phyloP scores from a whole-genome alignment of 495 filamentous ascomycete species.

The Acidiella bohemica region DNA sequence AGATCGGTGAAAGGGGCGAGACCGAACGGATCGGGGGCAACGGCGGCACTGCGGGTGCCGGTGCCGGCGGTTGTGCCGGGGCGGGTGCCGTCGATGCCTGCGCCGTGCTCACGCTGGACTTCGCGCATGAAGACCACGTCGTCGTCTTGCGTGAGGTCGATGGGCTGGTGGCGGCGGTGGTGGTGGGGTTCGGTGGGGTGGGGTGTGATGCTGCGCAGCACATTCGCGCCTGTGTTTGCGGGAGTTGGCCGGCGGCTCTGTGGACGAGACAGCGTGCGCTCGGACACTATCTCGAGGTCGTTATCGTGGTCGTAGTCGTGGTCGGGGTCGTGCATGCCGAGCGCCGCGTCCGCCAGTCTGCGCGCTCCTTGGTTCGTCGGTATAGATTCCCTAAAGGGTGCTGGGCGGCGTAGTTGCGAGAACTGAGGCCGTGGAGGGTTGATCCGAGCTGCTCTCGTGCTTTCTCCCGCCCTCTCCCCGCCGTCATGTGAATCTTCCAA shows the following conservation, averaged over 20 bases:
- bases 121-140: conserved; percentile 12
- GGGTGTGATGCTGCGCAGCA: too few relatives aligned
- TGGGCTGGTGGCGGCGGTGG: conserved; percentile 3
- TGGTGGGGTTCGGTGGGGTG: conserved; percentile 5
- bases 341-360: too few relatives aligned
- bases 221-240: too few relatives aligned
- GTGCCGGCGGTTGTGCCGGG: too few relatives aligned
- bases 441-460: too few relatives aligned
- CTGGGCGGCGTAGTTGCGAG: conserved; percentile 7
- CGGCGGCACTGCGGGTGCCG: conserved; percentile 2
- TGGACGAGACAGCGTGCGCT: conserved; percentile 7
- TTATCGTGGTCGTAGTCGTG: conserved; percentile 6
- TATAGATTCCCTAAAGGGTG: not conserved
- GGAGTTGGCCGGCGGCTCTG: not conserved
- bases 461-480: too few relatives aligned
- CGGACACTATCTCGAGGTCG: conserved; percentile 16
- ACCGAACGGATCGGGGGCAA: not conserved
- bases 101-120: conserved; percentile 2
- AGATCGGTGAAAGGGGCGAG: not conserved
- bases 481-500: not conserved
- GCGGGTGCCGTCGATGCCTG: conserved; percentile 9
- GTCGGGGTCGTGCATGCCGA: too few relatives aligned
- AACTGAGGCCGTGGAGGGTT: conserved; percentile 10
- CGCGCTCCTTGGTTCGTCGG: too few relatives aligned
- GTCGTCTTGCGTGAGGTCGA: conserved; percentile 20